phyloP scores from a whole-genome alignment of 2,329 filamentous ascomycete species.

The Ophiobolus disseminans region DNA sequence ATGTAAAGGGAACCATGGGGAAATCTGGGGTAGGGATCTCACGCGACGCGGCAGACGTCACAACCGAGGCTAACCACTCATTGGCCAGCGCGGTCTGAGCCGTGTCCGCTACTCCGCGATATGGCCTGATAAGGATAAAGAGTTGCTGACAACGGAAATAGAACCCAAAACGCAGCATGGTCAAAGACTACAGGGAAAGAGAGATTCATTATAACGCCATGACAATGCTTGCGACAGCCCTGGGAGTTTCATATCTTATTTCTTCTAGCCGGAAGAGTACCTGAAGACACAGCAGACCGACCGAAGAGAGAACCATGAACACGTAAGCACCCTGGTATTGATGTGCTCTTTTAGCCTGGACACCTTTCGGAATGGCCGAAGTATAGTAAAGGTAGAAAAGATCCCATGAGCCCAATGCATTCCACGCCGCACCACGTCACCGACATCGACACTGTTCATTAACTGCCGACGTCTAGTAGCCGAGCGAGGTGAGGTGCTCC shows the following conservation, averaged over 20 bases:
- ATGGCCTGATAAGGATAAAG: neutral
- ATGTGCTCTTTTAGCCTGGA: constrained; percentile 50
- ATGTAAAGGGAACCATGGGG: constrained; percentile 9
- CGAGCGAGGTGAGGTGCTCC: constrained; percentile 85
- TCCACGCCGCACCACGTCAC: constrained; percentile 44
- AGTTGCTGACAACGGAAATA: neutral
- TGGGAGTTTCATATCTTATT: constrained; percentile 50
- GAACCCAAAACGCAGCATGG: no score
- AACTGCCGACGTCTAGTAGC: constrained; percentile 73
- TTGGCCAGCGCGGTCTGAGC: constrained; percentile 16
- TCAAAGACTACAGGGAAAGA: constrained; percentile 30
- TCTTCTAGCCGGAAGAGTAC: constrained; percentile 49
- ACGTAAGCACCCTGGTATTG: constrained; percentile 45
- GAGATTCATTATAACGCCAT: constrained; percentile 42
- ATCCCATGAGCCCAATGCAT: constrained; percentile 50
- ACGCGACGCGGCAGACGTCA: constrained; percentile 23
- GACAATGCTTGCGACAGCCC: constrained; percentile 43
- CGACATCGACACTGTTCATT: constrained; percentile 39
- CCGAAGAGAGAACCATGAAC: constrained; percentile 50
- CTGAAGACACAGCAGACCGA: constrained; percentile 46
- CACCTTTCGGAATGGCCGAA: constrained; percentile 47
- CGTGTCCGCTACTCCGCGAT: neutral
- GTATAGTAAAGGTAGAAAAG: constrained; percentile 47
- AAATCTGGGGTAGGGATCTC: constrained; percentile 29
- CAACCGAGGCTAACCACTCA: constrained; percentile 38